phyloP scores from a whole-genome alignment of 305 asterid genomes.

The Fraxinus platypoda region DNA sequence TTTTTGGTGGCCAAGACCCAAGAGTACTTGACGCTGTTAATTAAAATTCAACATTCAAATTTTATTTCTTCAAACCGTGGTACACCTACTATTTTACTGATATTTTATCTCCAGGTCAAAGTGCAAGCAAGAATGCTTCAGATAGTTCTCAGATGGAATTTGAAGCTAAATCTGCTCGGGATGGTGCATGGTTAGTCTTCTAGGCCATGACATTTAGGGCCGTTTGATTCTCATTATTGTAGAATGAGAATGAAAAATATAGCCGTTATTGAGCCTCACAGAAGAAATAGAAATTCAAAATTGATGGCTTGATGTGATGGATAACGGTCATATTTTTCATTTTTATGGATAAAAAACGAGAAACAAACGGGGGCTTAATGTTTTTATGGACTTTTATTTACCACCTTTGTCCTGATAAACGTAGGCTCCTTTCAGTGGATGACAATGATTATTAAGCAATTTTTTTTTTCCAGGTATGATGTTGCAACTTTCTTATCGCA shows the following conservation, averaged over 20 bases:
- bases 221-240: too few species aligned
- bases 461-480: conserved; percentile 64
- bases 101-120: conserved; percentile 42
- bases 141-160: conserved; percentile 81
- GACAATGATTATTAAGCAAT: conserved; percentile 10
- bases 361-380: too few species aligned
- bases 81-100: not conserved
- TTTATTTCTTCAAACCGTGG: not conserved
- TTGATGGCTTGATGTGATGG: too few species aligned
- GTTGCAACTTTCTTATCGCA: conserved; percentile 75
- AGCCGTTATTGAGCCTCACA: too few species aligned
- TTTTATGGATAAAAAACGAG: too few species aligned
- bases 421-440: conserved; percentile 9
- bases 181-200: conserved; percentile 92
- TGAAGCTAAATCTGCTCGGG: conserved; percentile 97
- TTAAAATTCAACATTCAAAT: not conserved
- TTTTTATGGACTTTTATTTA: conserved; percentile 3
- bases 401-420: conserved; percentile 4
- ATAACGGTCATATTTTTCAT: too few species aligned
- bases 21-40: not conserved
- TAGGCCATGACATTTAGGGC: not conserved
- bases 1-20: not conserved
- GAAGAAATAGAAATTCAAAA: too few species aligned
- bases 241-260: too few species aligned
- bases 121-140: conserved; percentile 48